Evolutionary conservation across 306 rosid species (phyloP).

Genomic region (Citrullus colocynthis): DNA sequence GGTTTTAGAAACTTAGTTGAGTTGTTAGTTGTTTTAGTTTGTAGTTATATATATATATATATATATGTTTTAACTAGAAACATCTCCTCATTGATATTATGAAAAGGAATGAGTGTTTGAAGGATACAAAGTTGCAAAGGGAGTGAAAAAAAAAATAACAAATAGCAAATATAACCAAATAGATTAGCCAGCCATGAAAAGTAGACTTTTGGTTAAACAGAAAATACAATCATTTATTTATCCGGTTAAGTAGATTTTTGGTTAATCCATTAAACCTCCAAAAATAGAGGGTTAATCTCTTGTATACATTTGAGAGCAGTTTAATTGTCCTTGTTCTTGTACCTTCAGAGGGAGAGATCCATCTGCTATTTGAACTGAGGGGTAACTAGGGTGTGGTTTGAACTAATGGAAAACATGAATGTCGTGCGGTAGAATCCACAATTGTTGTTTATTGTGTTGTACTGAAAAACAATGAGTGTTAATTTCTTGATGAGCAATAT

Average conservation of each 20-base stretch:
- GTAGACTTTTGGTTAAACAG: neutral
- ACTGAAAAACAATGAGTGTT: too few relatives aligned
- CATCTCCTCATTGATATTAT: neutral
- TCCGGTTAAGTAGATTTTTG: neutral
- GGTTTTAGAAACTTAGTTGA: neutral
- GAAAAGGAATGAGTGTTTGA: neutral
- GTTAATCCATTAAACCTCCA: neutral
- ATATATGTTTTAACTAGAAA: neutral
- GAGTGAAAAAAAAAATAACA: neutral
- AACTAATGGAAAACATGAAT: too few relatives aligned
- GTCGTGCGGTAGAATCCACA: too few relatives aligned
- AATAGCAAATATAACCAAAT: neutral
- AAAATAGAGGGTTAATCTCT: neutral
- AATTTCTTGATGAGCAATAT: too few relatives aligned
- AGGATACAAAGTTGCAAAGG: neutral
- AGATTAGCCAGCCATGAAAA: neutral
- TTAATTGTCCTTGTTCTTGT: too few relatives aligned
- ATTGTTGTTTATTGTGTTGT: too few relatives aligned
- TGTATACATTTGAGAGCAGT: neutral
- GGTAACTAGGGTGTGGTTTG: too few relatives aligned
- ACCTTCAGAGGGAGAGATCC: too few relatives aligned
- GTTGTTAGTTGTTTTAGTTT: neutral
- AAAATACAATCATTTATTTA: neutral
- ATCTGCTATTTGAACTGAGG: too few relatives aligned
- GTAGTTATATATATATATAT: neutral